Percentiles rank a stretch among this genome's conserved stretches.
Conservation (phyloP, 176 grass and related monocot species). For the Dendrocalamus sinicus region DNA sequence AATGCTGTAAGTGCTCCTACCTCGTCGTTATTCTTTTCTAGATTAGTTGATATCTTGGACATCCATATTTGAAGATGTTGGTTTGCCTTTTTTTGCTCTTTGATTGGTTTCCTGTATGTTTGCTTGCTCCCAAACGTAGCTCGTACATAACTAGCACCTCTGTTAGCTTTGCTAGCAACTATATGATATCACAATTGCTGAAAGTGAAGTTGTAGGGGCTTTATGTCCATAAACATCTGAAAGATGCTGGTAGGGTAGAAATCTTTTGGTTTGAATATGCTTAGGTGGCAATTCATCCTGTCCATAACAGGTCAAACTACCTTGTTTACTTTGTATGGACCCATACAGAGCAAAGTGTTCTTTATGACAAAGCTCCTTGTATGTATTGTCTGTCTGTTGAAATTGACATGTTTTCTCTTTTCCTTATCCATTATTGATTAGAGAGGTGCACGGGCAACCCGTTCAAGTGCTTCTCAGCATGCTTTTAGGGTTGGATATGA, state of each 20-base stretch:
- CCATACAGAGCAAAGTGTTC: background rate
- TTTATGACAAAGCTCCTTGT: conserved; percentile 4
- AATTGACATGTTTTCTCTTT: conserved; percentile 29
- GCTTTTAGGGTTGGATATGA: conserved; percentile 25
- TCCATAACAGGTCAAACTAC: conserved; percentile 8
- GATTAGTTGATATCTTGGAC: background rate
- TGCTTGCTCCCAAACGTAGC: background rate
- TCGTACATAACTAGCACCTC: background rate
- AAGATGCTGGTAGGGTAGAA: background rate
- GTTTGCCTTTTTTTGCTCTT: background rate
- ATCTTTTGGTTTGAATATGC: conserved; percentile 21
- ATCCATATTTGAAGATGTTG: background rate
- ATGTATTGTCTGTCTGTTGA: conserved; percentile 25
- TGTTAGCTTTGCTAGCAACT: conserved; percentile 26
- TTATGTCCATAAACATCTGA: conserved; percentile 13
- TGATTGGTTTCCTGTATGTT: background rate
- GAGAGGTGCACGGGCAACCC: conserved; percentile 44
- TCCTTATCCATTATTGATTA: conserved; percentile 33
- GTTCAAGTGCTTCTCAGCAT: conserved; percentile 38
- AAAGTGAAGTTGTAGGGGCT: conserved; percentile 28
- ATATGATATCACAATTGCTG: background rate
- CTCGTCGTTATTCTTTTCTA: conserved; percentile 21
- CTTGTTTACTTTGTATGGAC: background rate
- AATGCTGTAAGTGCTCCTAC: conserved; percentile 50
- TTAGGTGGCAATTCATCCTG: background rate